Conservation (phyloP, 176 grass and related monocot genomes). For the Triticum dicoccoides region DNA sequence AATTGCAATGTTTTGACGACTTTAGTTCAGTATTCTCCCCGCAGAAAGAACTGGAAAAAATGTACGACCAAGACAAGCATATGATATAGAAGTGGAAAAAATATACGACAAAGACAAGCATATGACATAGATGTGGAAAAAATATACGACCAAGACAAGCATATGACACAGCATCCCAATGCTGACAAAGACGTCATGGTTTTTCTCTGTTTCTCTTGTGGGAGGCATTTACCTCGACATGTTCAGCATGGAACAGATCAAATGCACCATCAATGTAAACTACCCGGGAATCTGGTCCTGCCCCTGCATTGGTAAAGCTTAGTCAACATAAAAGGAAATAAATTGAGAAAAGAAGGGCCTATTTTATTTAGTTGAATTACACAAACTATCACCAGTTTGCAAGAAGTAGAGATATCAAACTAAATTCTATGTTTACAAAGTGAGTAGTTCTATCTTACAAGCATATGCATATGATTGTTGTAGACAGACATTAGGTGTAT, state of each 20-base stretch:
- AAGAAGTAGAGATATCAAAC: neutral
- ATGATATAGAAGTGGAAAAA: too few relatives aligned
- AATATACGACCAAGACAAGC: too few relatives aligned
- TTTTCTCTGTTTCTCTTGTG: neutral
- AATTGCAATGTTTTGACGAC: slow-evolving; percentile 14
- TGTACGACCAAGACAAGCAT: neutral
- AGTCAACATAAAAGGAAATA: slow-evolving; percentile 30
- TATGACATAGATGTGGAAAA: too few relatives aligned
- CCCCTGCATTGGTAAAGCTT: slow-evolving; percentile 50
- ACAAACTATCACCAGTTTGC: neutral
- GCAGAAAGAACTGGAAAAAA: neutral
- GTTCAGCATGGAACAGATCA: slow-evolving; percentile 94
- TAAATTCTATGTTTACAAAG: neutral
- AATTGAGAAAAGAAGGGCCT: neutral
- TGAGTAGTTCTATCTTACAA: neutral
- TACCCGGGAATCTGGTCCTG: slow-evolving; percentile 80
- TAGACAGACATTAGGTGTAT: neutral
- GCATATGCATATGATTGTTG: neutral
- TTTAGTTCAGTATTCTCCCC: neutral
- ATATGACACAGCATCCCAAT: neutral
- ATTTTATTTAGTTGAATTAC: slow-evolving; percentile 18
- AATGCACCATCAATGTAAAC: slow-evolving; percentile 97
- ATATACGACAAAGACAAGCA: neutral
- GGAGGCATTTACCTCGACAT: slow-evolving; percentile 78
- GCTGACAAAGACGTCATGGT: neutral